Conservation (phyloP, 768 basidiomycete genomes). For the Nevesoporus exiguus region DNA sequence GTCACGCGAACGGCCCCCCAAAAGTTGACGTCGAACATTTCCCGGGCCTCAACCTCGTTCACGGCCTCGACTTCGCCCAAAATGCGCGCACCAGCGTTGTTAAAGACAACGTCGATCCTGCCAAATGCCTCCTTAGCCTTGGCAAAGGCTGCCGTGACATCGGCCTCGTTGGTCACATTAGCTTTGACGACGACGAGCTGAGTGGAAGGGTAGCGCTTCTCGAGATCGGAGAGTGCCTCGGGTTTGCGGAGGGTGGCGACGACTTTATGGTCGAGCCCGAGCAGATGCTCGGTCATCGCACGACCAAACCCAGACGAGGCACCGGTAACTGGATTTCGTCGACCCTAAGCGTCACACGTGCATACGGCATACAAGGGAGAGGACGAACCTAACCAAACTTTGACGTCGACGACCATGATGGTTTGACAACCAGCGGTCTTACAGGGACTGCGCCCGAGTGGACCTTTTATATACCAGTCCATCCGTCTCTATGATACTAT, state of each 20-base stretch:
- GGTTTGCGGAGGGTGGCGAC: constrained; percentile 43
- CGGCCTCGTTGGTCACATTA: constrained; percentile 28
- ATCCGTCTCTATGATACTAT: neutral
- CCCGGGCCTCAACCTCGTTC: constrained; percentile 29
- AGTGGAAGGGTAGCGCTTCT: neutral
- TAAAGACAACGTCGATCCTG: constrained; percentile 36
- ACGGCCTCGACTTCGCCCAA: constrained; percentile 36
- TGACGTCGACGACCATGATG: neutral
- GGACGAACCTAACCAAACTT: neutral
- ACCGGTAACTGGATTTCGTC: constrained; percentile 28
- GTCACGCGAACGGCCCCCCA: constrained; percentile 19
- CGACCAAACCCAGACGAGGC: constrained; percentile 40
- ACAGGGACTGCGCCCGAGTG: neutral
- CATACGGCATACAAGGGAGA: neutral
- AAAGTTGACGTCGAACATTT: constrained; percentile 33
- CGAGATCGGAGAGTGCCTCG: constrained; percentile 23
- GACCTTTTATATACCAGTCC: neutral
- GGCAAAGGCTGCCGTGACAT: constrained; percentile 28
- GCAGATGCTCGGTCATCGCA: constrained; percentile 30
- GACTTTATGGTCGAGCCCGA: constrained; percentile 35
- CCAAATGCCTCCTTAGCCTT: constrained; percentile 29
- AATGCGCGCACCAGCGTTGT: constrained; percentile 31
- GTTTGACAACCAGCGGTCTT: neutral
- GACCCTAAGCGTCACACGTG: neutral
- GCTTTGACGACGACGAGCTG: constrained; percentile 31